Base-by-base conservation (phyloP, 148 eudicot genomes). In the Linanthus parryae region DNA sequence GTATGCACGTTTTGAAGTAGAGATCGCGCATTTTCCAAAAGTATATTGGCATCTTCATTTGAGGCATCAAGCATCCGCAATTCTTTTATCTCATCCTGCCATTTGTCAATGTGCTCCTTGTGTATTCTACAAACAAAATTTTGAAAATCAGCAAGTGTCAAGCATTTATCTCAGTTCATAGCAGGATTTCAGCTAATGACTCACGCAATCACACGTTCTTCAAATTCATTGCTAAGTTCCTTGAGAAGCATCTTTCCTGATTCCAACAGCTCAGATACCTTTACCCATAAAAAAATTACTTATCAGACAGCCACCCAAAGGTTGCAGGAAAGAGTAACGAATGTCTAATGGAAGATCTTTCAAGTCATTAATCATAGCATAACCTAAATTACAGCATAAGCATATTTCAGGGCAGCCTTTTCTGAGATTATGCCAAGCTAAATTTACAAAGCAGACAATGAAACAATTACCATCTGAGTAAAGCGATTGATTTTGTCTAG, bases 221-320 rank as follows among this genome's bases (percentile, higher is more conserved):
- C 97, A 62, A 85, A 85, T 25, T 89, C 91, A 53, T 48, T 61
- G 34, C 64, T 76, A 41, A 85, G 77, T 64, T 76, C 87, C 63
- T 62, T 79, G 56, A 85, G 72, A 53, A 75, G 70, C 15, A 74
- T 66, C 76, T 85, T 89, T 36, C 95, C 97, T 44, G 84, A 77
- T 65, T 80, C 95, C 64, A 89, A 72, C 71, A 89, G 68, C 71
- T 85, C 95, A 34, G 91, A 82, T 30, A 85, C 95, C 95, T 89
- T 36, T 63, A 65, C 49, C 18, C 40, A 22, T 46, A 44, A 30
- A 59, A 7, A 26, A 62, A 40, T n/a, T 14, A 48, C 24, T 44
- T 17, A 27, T 16, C 50, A 16, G 17, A 49, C 14, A 51, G 62
- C 44, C 30, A 56, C 15, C 27, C 3, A 44, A 27, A 55, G 30